These are phyloP conservation scores for Aspergillus sp. DNA, from an alignment of 2,329 filamentous ascomycete genomes.

Conservation along the genomic window DNA sequence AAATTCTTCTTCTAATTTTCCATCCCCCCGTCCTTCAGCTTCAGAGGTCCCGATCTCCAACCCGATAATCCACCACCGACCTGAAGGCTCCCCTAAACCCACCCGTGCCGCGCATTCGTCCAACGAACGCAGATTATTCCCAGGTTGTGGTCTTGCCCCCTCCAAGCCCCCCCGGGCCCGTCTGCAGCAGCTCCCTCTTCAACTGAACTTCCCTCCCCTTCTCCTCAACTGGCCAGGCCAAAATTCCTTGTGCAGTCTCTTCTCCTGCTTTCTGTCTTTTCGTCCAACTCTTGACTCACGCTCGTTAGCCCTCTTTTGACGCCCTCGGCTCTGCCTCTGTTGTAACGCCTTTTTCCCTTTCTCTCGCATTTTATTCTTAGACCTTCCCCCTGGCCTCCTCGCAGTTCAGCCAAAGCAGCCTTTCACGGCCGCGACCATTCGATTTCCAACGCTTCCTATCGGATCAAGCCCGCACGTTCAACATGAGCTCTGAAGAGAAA, in stretches of 20 bases:
- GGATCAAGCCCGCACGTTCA: slow-evolving; percentile 42
- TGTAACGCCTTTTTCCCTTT: slow-evolving; percentile 22
- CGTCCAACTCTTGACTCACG: slow-evolving; percentile 34
- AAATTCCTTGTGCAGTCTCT: slow-evolving; percentile 20
- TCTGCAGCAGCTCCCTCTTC: slow-evolving; percentile 2
- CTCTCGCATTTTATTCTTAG: slow-evolving; percentile 24
- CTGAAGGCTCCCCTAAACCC: neutral
- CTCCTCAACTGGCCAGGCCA: slow-evolving; percentile 26
- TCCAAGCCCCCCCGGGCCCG: neutral
- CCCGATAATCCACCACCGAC: slow-evolving; percentile 1
- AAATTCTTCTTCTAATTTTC: slow-evolving; percentile 13
- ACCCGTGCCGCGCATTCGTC: slow-evolving; percentile 15
- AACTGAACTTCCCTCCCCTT: slow-evolving; percentile 10
- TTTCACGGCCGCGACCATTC: slow-evolving; percentile 52
- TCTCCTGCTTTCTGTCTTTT: slow-evolving; percentile 27
- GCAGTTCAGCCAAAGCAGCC: slow-evolving; percentile 48
- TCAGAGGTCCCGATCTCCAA: slow-evolving; percentile 6
- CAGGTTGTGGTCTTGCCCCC: slow-evolving; percentile 12
- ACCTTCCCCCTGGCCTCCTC: slow-evolving; percentile 47
- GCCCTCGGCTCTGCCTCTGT: slow-evolving; percentile 17
- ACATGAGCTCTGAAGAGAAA: slow-evolving; percentile 76
- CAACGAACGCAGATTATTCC: slow-evolving; percentile 14
- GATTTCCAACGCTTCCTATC: slow-evolving; percentile 53
- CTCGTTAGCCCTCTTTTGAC: slow-evolving; percentile 30
- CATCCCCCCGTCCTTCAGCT: neutral